phyloP scores from a whole-genome alignment of 805 yeast genomes.

The Naumovozyma baii region DNA sequence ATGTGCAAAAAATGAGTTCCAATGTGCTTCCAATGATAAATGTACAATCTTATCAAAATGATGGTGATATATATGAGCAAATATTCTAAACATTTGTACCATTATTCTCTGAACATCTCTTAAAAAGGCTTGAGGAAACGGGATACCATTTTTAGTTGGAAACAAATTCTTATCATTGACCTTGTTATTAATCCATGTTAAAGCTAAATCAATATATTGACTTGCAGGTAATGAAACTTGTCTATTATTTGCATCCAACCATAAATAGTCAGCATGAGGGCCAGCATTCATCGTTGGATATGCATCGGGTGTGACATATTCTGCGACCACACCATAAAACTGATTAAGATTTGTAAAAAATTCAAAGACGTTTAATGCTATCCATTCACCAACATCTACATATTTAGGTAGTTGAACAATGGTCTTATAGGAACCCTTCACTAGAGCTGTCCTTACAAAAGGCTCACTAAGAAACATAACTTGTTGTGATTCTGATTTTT shows the following conservation, averaged over 20 bases:
- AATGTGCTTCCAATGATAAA: conserved; percentile 87
- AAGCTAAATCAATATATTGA: conserved; percentile 84
- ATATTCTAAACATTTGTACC: conserved; percentile 87
- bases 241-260: conserved; percentile 78
- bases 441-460: conserved; percentile 85
- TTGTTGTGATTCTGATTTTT: conserved; percentile 19
- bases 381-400: conserved; percentile 92
- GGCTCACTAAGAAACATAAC: conserved; percentile 77
- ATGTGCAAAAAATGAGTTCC: conserved; percentile 96
- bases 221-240: conserved; percentile 82
- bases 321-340: conserved; percentile 83
- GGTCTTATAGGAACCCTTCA: conserved; percentile 92
- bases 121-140: conserved; percentile 79
- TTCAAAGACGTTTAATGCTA: conserved; percentile 86
- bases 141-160: conserved; percentile 81
- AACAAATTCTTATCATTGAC: conserved; percentile 82
- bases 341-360: conserved; percentile 76
- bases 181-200: conserved; percentile 82
- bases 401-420: conserved; percentile 92
- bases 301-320: conserved; percentile 80
- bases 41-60: conserved; percentile 93
- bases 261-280: conserved; percentile 77
- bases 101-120: conserved; percentile 79
- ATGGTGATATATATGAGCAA: conserved; percentile 90
- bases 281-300: conserved; percentile 96